Evolutionary conservation across 2,329 filamentous ascomycete genomes (phyloP).

Genomic region (Phyllosticta citribraziliensis): DNA sequence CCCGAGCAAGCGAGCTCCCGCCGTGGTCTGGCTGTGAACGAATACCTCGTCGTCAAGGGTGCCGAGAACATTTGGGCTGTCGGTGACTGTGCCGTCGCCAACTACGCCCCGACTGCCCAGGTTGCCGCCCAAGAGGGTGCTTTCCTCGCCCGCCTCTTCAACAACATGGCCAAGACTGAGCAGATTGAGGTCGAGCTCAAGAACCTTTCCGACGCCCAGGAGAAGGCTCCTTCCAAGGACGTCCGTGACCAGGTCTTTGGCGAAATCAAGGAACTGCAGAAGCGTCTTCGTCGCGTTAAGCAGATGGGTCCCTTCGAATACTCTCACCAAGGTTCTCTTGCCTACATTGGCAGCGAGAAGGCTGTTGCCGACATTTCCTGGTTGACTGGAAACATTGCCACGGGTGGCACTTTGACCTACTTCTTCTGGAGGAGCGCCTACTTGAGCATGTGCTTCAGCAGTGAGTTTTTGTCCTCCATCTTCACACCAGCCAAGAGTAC

Average conservation of each 20-base stretch:
- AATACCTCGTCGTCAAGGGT: constrained; percentile 97
- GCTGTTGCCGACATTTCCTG: constrained; percentile 95
- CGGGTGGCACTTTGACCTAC: constrained; percentile 88
- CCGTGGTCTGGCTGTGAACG: constrained; percentile 91
- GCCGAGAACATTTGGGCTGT: constrained; percentile 96
- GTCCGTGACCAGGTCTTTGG: constrained; percentile 50
- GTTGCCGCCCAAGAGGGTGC: constrained; percentile 91
- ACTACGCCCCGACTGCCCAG: constrained; percentile 95
- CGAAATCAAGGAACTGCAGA: constrained; percentile 80
- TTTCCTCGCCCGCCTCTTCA: constrained; percentile 93
- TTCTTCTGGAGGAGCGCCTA: constrained; percentile 98
- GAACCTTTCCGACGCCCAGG: constrained; percentile 51
- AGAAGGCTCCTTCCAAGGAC: constrained; percentile 58
- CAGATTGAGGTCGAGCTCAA: constrained; percentile 66
- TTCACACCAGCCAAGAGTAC: not conserved
- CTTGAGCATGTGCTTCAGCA: constrained; percentile 99
- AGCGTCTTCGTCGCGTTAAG: constrained; percentile 78
- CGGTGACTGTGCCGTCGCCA: constrained; percentile 92
- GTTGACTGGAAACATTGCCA: constrained; percentile 93
- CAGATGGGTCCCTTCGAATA: constrained; percentile 97
- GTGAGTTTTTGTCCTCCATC: constrained; percentile 49
- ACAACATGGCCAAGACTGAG: constrained; percentile 96
- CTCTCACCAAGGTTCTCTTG: constrained; percentile 91
- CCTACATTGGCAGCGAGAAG: constrained; percentile 97
- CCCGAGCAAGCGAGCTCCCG: constrained; percentile 92